These are phyloP conservation scores for Aureobasidium melanogenum DNA, from an alignment of 2,329 filamentous ascomycete species.

Conservation along the genomic window DNA sequence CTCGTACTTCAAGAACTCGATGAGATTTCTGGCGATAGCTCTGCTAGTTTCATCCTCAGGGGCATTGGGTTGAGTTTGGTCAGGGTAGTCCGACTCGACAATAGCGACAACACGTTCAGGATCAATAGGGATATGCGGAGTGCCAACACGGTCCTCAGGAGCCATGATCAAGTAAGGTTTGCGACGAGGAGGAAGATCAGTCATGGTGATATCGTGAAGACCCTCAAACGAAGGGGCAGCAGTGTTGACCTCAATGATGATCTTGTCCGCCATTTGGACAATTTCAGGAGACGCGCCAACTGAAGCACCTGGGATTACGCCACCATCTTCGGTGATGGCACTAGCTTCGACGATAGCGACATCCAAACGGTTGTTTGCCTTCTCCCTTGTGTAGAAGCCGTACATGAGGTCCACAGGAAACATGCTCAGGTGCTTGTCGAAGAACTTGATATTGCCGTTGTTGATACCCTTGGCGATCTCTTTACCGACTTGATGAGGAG, in stretches of 20 bases:
- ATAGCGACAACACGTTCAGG: conserved; percentile 77
- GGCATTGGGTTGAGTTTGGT: conserved; percentile 65
- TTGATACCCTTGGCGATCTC: conserved; percentile 87
- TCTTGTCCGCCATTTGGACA: conserved; percentile 85
- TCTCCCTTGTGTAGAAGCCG: conserved; percentile 66
- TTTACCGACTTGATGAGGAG: conserved; percentile 85
- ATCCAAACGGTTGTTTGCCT: conserved; percentile 64
- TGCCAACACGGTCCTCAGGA: conserved; percentile 79
- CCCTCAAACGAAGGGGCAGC: conserved; percentile 76
- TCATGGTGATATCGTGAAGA: conserved; percentile 84
- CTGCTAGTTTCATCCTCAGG: conserved; percentile 65
- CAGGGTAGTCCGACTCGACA: conserved; percentile 75
- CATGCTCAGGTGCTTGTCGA: conserved; percentile 90
- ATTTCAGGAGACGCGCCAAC: conserved; percentile 80
- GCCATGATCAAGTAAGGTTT: conserved; percentile 82
- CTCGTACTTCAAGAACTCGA: conserved; percentile 81
- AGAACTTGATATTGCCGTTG: conserved; percentile 79
- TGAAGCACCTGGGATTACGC: conserved; percentile 77
- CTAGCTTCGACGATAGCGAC: conserved; percentile 74
- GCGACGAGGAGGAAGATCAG: conserved; percentile 68
- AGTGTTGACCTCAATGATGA: conserved; percentile 90
- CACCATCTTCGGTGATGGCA: conserved; percentile 80
- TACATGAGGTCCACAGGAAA: conserved; percentile 83
- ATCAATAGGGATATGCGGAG: conserved; percentile 72
- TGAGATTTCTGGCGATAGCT: conserved; percentile 68